Evolutionary conservation across 2,329 filamentous ascomycete genomes (phyloP), one percentile per base, ranked within the genome.

Genomic region (Fusarium protoensiforme): DNA sequence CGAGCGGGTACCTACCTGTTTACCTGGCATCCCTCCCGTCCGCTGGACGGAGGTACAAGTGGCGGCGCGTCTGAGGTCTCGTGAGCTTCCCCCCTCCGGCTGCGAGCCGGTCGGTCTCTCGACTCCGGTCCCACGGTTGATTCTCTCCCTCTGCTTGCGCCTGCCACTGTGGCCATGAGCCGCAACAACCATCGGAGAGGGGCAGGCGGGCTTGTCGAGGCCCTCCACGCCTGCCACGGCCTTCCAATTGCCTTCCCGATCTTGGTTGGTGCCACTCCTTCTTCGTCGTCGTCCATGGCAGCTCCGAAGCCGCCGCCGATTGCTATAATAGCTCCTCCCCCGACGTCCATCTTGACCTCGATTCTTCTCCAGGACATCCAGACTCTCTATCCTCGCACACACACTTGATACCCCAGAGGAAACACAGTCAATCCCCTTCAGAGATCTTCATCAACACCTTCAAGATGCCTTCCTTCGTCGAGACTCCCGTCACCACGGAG

Each of bases 401-500:
- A 68, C 39, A 53, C 18, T 53, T 54, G 61, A 70, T 71, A 68
- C 61, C 59, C 35, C 56, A 57, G 75, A 74, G 69, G 64, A 70
- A 61, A 51, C 33, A n/a, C 5, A 33, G 31, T 39, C 35, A 35
- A 20, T 58, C 10, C 48, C 10, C 24, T 61, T 51, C 8, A 65
- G 64, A 61, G 61, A 71, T 56, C 35, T 67, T 64, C 18, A 51
- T 51, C 24, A 72, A 33, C 27, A 61, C 53, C 43, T 72, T 73
- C 70, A 78, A 58, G 57, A 83, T 83, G 81, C 78, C 80, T 70
- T 74, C 80, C 66, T 76, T 80, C 61, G 74, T 78, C 54, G 78
- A 83, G 75, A 77, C 73, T 53, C 77, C 78, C 64, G 81, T 83
- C 64, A 72, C 73, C 65, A 83, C 82, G 60, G 81, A 82, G 78